These are phyloP conservation scores for Fusarium sp. DNA, from an alignment of 2,329 filamentous ascomycete genomes.

Conservation along the genomic window DNA sequence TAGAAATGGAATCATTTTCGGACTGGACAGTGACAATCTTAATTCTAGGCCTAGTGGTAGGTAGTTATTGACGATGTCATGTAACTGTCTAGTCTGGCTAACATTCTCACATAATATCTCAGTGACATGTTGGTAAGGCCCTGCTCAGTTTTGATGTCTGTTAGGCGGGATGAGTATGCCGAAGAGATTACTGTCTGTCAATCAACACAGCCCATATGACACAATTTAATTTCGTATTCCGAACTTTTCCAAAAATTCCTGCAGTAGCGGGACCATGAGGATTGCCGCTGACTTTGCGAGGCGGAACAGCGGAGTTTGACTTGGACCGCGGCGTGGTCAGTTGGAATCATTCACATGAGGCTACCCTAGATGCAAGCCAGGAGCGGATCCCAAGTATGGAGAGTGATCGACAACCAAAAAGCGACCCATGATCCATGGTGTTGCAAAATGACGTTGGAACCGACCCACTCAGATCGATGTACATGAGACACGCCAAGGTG, in stretches of 20 bases:
- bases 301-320: not conserved
- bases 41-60: not conserved
- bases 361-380: constrained; percentile 17
- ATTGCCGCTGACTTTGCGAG: not conserved
- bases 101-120: not conserved
- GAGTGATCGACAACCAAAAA: constrained; percentile 24
- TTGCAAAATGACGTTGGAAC: constrained; percentile 21
- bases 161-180: not conserved
- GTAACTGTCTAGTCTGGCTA: not conserved
- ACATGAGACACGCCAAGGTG: constrained; percentile 36
- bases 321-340: not conserved
- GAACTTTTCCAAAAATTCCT: not conserved
- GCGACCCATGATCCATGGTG: constrained; percentile 16
- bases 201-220: not conserved
- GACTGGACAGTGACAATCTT: not conserved
- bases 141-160: not conserved
- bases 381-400: not conserved
- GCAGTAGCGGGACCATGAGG: not conserved
- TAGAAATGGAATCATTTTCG: not conserved
- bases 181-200: not conserved
- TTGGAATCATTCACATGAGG: not conserved
- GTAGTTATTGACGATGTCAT: not conserved
- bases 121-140: not conserved
- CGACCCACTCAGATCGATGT: constrained; percentile 14
- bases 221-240: not conserved